Evolutionary conservation across 2,329 filamentous ascomycete genomes (phyloP).

Genomic region (Coniochaeta hoffmannii): DNA sequence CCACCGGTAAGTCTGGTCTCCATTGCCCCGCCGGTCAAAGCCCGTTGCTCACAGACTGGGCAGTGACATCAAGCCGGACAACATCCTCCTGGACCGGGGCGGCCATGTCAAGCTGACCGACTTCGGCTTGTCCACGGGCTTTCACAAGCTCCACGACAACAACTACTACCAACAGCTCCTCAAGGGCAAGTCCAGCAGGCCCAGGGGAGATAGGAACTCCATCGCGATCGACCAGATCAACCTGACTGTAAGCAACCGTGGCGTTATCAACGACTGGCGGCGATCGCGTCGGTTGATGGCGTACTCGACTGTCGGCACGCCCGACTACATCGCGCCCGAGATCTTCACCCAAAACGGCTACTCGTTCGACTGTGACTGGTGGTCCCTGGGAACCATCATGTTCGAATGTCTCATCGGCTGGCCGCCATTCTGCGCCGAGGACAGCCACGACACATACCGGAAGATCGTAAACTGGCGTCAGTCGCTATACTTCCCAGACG

Average conservation of each 20-base stretch:
- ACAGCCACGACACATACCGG: conserved; percentile 94
- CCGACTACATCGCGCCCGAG: conserved; percentile 97
- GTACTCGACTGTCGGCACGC: conserved; percentile 96
- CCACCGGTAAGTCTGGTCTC: conserved; percentile 63
- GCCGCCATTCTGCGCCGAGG: conserved; percentile 98
- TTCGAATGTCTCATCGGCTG: conserved; percentile 98
- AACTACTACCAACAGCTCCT: conserved; percentile 97
- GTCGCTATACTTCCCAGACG: conserved; percentile 92
- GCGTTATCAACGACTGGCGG: conserved; percentile 98
- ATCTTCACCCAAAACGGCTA: conserved; percentile 97
- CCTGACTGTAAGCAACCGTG: conserved; percentile 92
- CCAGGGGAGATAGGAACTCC: conserved; percentile 79
- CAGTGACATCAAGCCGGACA: conserved; percentile 98
- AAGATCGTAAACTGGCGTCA: conserved; percentile 99
- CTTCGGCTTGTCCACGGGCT: conserved; percentile 94
- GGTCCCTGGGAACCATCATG: conserved; percentile 98
- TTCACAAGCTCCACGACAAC: conserved; percentile 96
- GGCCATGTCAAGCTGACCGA: conserved; percentile 98
- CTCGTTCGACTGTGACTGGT: conserved; percentile 97
- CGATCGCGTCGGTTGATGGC: conserved; percentile 93
- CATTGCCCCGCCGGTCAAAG: background rate
- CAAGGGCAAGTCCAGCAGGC: conserved; percentile 66
- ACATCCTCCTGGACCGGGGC: conserved; percentile 89
- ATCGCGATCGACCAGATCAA: conserved; percentile 98
- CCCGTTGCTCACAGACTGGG: background rate